Evolutionary conservation across 2,329 filamentous ascomycete genomes (phyloP).

Genomic region (Cordyceps tenuipes): DNA sequence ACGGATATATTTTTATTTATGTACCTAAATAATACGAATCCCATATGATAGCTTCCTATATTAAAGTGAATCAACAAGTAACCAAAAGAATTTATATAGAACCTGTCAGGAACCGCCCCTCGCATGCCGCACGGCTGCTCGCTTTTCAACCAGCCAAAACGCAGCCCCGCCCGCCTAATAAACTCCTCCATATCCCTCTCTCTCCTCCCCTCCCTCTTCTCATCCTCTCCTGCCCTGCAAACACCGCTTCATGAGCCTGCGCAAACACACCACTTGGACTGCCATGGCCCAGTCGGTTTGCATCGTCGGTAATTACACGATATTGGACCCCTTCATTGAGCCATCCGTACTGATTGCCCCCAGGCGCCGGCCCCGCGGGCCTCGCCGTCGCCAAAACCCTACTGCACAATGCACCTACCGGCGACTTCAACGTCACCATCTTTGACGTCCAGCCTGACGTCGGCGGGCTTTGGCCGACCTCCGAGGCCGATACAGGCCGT

Average conservation of each 20-base stretch:
- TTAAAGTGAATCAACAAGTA: too few relatives aligned
- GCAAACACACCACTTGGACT: slow-evolving; percentile 6
- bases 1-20: too few relatives aligned
- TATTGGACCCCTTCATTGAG: not conserved
- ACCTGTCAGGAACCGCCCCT: too few relatives aligned
- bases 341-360: not conserved
- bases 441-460: slow-evolving; percentile 59
- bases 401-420: slow-evolving; percentile 46
- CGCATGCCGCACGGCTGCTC: too few relatives aligned
- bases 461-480: slow-evolving; percentile 69
- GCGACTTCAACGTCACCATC: slow-evolving; percentile 57
- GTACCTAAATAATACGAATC: too few relatives aligned
- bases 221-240: too few relatives aligned
- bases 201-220: too few relatives aligned
- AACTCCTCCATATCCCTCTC: too few relatives aligned
- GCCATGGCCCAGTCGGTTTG: slow-evolving; percentile 33
- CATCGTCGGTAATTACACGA: slow-evolving; percentile 27
- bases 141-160: too few relatives aligned
- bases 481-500: slow-evolving; percentile 38
- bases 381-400: slow-evolving; percentile 66
- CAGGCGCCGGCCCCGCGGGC: slow-evolving; percentile 62
- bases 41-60: too few relatives aligned
- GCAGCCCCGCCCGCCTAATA: too few relatives aligned
- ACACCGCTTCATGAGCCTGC: slow-evolving; percentile 9
- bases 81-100: too few relatives aligned